Evolutionary conservation across 495 filamentous ascomycete species (phyloP).

Genomic region (Recurvomyces mirabilis): DNA sequence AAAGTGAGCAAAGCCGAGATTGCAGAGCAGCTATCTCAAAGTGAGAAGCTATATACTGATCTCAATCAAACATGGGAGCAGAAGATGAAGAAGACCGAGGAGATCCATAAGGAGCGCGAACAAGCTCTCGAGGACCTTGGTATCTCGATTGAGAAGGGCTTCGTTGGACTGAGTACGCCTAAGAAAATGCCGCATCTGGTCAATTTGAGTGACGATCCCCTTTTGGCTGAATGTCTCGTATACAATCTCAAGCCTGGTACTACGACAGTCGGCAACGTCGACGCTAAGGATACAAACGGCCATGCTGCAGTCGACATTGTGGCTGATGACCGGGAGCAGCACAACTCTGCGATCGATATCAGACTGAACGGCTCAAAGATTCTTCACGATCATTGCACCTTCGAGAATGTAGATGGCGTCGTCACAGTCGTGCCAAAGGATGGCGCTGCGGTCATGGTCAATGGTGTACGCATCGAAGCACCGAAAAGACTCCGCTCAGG

Average conservation of each 20-base stretch:
- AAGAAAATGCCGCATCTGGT: constrained; percentile 99
- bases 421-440: constrained; percentile 84
- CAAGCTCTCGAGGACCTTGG: constrained; percentile 90
- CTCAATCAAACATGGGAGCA: constrained; percentile 99
- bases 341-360: constrained; percentile 48
- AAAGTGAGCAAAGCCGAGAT: constrained; percentile 98
- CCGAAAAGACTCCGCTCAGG: constrained; percentile 79
- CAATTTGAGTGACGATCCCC: constrained; percentile 90
- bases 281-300: constrained; percentile 55
- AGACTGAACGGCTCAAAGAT: constrained; percentile 90
- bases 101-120: constrained; percentile 96
- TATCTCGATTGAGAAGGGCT: constrained; percentile 98
- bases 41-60: constrained; percentile 90
- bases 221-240: constrained; percentile 91
- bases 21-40: constrained; percentile 87
- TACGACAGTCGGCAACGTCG: constrained; percentile 87
- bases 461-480: constrained; percentile 75
- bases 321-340: neutral
- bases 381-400: constrained; percentile 79
- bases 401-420: constrained; percentile 81
- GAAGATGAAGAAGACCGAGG: constrained; percentile 85
- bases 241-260: constrained; percentile 96
- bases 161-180: constrained; percentile 86
- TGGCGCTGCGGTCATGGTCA: constrained; percentile 93
- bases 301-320: neutral